Evolutionary conservation across 805 yeast genomes (phyloP), one percentile per base, ranked within the genome.

Genomic region (Metschnikowia reukaufii): DNA sequence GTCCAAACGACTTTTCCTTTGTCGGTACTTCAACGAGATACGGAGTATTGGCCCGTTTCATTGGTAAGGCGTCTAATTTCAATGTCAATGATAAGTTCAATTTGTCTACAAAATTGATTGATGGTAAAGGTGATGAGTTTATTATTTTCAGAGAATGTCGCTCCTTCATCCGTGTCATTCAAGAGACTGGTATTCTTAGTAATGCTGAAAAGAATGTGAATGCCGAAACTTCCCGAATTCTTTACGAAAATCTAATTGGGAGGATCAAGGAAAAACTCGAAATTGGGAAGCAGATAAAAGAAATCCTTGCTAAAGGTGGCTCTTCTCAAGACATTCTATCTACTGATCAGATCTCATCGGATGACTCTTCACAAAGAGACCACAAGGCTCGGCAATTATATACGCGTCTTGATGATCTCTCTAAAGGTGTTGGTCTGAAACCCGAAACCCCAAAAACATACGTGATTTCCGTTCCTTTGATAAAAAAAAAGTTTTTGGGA

Each of bases 41-140:
- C 51, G 63, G 67, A 33, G 66, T 72, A 4, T 67, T 63, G 45
- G 73, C 74, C 10, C 63, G 75, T 51, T 63, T 72, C 29, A 66
- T 72, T 29, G 76, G 76, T 6, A 67, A 61, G 27, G 72, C 75
- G 0, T 60, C 66, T 20, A 71, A 67, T 32, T 70, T 68, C 51
- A 55, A 63, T 20, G 67, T 57, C 13, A 54, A 53, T 4, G 52
- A 46, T 8, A 50, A 49, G 66, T 64, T 64, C 15, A 51, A 62
- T 34, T 63, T 62, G 47, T 70, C 68, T 44, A 70, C 74, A 4
- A 60, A 57, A 35, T 56, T 70, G 49, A 62, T 66, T n/a, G 64
- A 62, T 47, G 42, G 57, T 17, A 57, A 45, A 25, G 74, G 74
- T 51, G 74, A 71, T 46, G 76, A 72, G 55, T 70, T 62, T 49